A percentile compares a stretch with the other conserved stretches of the same genome.
Conservation (phyloP, 2,329 filamentous ascomycete species). For the Aspergillus neotritici region DNA sequence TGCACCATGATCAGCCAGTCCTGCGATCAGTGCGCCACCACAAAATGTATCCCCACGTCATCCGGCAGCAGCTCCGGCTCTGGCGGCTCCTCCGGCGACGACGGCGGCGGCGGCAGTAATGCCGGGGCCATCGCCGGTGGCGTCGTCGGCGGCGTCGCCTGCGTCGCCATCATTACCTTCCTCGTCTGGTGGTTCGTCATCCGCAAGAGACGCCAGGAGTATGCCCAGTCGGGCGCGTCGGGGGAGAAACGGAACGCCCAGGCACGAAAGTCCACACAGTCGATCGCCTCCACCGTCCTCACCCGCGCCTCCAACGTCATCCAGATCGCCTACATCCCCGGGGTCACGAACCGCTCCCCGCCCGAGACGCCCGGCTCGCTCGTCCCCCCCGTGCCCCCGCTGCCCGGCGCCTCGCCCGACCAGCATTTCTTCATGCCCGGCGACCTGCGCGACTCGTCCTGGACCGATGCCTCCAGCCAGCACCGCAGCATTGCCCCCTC, state of each 20-base stretch:
- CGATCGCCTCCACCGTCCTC: conserved; percentile 89
- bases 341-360: conserved; percentile 85
- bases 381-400: conserved; percentile 88
- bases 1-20: conserved; percentile 56
- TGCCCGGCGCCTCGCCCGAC: conserved; percentile 65
- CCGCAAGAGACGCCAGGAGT: conserved; percentile 63
- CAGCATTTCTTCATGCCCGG: conserved; percentile 92
- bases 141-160: conserved; percentile 75
- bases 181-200: conserved; percentile 84
- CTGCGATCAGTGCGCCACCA: conserved; percentile 56
- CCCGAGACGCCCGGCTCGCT: conserved; percentile 74
- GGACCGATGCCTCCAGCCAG: conserved; percentile 65
- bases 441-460: conserved; percentile 85
- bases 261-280: conserved; percentile 75
- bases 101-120: conserved; percentile 49
- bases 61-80: conserved; percentile 26
- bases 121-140: conserved; percentile 85
- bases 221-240: conserved; percentile 49
- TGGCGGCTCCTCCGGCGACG: conserved; percentile 5
- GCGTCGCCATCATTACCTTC: conserved; percentile 69
- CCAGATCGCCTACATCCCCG: conserved; percentile 97
- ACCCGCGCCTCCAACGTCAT: conserved; percentile 98
- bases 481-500: conserved; percentile 48
- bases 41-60: conserved; percentile 48
- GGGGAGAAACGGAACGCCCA: conserved; percentile 51